Conservation (phyloP, 805 yeast genomes). For the Metschnikowia koreensis region DNA sequence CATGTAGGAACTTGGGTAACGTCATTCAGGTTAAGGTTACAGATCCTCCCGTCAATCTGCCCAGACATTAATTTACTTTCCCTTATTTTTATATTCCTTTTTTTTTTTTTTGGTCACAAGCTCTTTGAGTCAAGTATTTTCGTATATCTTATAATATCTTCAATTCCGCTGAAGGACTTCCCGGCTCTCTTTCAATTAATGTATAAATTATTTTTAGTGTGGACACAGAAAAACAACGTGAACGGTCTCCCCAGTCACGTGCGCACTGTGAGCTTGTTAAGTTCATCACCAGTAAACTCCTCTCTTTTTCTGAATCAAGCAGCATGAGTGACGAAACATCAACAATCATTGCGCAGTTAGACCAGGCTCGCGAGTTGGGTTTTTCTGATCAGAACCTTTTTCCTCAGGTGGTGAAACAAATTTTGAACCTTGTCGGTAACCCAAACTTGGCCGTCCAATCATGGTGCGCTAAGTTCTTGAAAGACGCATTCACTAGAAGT, state of each 20-base stretch:
- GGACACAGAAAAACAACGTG: no score
- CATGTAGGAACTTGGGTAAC: no score
- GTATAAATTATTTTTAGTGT: no score
- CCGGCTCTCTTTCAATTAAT: no score
- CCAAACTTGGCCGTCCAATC: conserved; percentile 33
- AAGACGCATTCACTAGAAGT: conserved; percentile 34
- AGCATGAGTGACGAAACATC: conserved; percentile 17
- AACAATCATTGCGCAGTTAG: conserved; percentile 28
- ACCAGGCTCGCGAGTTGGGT: conserved; percentile 40
- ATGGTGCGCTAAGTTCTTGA: conserved; percentile 43
- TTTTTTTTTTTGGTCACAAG: no score
- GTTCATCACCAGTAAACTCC: not conserved
- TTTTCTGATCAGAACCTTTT: conserved; percentile 29
- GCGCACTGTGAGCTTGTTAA: conserved; percentile 5
- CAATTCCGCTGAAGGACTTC: no score
- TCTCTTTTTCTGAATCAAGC: not conserved
- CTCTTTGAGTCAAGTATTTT: no score
- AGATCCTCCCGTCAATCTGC: no score
- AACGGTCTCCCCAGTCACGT: conserved; percentile 1
- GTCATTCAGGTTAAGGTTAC: no score
- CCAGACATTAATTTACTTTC: no score
- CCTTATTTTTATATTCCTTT: no score
- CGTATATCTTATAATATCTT: no score
- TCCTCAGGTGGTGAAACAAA: conserved; percentile 44
- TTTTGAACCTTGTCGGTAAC: conserved; percentile 36